These are phyloP conservation scores for Globisporangium cystogenes DNA, from an alignment of 352 stramenopile species.

Conservation along the genomic window DNA sequence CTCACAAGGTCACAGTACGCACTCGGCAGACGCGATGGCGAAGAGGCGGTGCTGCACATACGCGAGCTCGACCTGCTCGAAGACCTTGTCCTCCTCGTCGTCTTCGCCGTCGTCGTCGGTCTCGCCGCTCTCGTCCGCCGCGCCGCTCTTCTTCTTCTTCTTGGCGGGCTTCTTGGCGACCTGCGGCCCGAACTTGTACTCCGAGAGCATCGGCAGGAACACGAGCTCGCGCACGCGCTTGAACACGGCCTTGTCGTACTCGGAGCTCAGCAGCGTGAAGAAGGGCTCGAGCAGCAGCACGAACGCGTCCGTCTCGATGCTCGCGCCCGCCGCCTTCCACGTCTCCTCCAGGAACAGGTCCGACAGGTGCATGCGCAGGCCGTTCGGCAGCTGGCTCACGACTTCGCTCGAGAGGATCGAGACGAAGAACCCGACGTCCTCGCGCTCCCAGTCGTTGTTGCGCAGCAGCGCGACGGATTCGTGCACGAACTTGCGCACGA, in stretches of 20 bases:
- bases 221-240: conserved; percentile 76
- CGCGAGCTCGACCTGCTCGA: conserved; percentile 53
- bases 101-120: conserved; percentile 43
- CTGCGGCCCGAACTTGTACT: conserved; percentile 65
- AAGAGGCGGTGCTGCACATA: conserved; percentile 81
- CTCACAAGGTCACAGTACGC: conserved; percentile 11
- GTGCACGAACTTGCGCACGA: conserved; percentile 78
- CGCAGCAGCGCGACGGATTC: conserved; percentile 57
- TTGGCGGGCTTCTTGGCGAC: conserved; percentile 13
- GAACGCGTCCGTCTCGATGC: conserved; percentile 54
- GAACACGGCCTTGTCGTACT: conserved; percentile 79
- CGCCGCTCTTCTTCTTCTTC: conserved; percentile 28
- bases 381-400: conserved; percentile 76
- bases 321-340: conserved; percentile 40
- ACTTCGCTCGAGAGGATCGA: conserved; percentile 63
- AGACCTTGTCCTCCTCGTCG: conserved; percentile 50
- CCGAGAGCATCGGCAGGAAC: conserved; percentile 58
- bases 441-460: conserved; percentile 46
- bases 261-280: conserved; percentile 65
- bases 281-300: conserved; percentile 77
- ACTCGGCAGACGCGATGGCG: conserved; percentile 65
- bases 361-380: conserved; percentile 69
- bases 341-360: conserved; percentile 74
- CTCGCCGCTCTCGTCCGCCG: conserved; percentile 36
- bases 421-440: conserved; percentile 43